These are phyloP conservation scores for Kwoniella sp. DNA, from an alignment of 768 basidiomycete species.

Conservation along the genomic window DNA sequence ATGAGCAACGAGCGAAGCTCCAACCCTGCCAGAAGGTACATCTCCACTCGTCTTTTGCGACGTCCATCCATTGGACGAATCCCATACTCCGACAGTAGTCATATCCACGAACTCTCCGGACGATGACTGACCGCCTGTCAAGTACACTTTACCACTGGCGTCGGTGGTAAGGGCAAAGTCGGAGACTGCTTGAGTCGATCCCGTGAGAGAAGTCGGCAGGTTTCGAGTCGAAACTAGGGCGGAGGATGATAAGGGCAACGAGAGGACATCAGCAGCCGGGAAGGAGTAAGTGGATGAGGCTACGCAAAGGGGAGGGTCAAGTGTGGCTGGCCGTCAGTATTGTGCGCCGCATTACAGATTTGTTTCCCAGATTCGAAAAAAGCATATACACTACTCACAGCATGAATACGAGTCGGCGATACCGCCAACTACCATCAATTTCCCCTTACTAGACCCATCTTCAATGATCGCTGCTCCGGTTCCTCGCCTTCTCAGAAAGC, in stretches of 20 bases:
- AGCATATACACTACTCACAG: slow-evolving; percentile 34
- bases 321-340: too few species aligned
- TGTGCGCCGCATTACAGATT: too few species aligned
- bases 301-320: neutral
- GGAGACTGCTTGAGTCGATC: slow-evolving; percentile 42
- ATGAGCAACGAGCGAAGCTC: slow-evolving; percentile 51
- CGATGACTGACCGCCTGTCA: slow-evolving; percentile 47
- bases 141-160: slow-evolving; percentile 36
- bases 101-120: slow-evolving; percentile 45
- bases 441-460: slow-evolving; percentile 26
- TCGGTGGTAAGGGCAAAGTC: slow-evolving; percentile 49
- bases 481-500: slow-evolving; percentile 42
- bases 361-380: too few species aligned
- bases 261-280: slow-evolving; percentile 47
- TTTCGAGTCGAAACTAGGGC: slow-evolving; percentile 32
- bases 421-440: slow-evolving; percentile 51
- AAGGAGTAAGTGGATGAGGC: slow-evolving; percentile 48
- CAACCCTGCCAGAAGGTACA: slow-evolving; percentile 46
- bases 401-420: slow-evolving; percentile 51
- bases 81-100: slow-evolving; percentile 45
- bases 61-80: slow-evolving; percentile 39
- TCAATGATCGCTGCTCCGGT: slow-evolving; percentile 40
- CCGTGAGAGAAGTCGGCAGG: slow-evolving; percentile 38
- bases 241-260: slow-evolving; percentile 38
- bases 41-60: slow-evolving; percentile 44